Conservation (phyloP, 2,329 filamentous ascomycete species). For the Exophiala spinifera region DNA sequence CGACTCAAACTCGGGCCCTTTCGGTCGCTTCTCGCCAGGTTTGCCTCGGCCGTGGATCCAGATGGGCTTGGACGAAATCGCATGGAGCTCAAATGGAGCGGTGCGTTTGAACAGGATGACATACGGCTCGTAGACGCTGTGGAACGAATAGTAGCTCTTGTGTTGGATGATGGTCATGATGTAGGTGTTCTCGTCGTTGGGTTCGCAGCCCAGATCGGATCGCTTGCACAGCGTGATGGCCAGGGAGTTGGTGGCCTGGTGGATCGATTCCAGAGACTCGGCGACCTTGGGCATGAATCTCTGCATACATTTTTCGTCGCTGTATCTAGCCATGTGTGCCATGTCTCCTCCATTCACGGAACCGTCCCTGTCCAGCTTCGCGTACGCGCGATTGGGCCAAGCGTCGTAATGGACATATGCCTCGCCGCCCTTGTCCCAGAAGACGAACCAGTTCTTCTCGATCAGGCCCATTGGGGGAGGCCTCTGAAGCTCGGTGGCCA, state of each 20-base stretch:
- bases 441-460: slow-evolving; percentile 63
- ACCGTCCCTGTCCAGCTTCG: slow-evolving; percentile 46
- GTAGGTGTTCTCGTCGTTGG: slow-evolving; percentile 51
- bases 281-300: slow-evolving; percentile 45
- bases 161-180: slow-evolving; percentile 55
- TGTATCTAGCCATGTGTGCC: slow-evolving; percentile 35
- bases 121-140: slow-evolving; percentile 34
- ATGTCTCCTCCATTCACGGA: slow-evolving; percentile 50
- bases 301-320: slow-evolving; percentile 48
- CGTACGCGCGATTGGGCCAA: slow-evolving; percentile 49
- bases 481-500: slow-evolving; percentile 41
- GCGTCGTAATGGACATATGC: slow-evolving; percentile 56
- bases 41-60: slow-evolving; percentile 54
- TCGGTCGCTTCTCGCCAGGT: slow-evolving; percentile 9
- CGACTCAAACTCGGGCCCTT: not conserved
- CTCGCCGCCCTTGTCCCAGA: slow-evolving; percentile 52
- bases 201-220: slow-evolving; percentile 44
- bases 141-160: slow-evolving; percentile 50
- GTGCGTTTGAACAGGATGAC: slow-evolving; percentile 23
- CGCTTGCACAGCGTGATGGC: slow-evolving; percentile 54
- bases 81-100: slow-evolving; percentile 23
- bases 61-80: slow-evolving; percentile 40
- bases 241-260: slow-evolving; percentile 61
- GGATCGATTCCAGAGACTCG: slow-evolving; percentile 46
- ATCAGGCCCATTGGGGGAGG: slow-evolving; percentile 45